Conservation (phyloP, 139 green algal species). For the Haematococcus sp. region DNA sequence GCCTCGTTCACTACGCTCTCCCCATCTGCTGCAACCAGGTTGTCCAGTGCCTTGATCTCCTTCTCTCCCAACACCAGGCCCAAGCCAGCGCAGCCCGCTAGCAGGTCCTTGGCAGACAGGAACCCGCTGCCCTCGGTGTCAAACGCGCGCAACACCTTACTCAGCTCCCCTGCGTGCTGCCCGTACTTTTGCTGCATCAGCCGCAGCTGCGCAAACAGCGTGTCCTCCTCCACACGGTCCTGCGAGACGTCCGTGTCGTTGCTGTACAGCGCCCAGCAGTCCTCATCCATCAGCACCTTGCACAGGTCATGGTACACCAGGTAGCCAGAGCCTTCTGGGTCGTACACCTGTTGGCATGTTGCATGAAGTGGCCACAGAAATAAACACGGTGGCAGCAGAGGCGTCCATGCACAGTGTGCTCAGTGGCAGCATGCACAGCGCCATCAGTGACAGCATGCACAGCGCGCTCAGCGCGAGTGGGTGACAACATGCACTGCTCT, state of each 20-base stretch:
- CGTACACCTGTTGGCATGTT: constrained; percentile 4
- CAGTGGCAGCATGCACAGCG: too few species aligned
- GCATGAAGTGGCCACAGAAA: too few species aligned
- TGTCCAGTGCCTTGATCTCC: constrained; percentile 41
- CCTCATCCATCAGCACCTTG: too few species aligned
- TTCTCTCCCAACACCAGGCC: constrained; percentile 55
- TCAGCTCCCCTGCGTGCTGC: constrained; percentile 19
- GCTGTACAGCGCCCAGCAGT: constrained; percentile 11
- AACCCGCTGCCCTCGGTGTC: constrained; percentile 24
- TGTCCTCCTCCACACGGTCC: constrained; percentile 28
- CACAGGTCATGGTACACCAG: too few species aligned
- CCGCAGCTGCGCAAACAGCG: too few species aligned
- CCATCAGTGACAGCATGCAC: too few species aligned
- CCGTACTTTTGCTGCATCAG: background rate
- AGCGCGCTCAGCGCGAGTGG: too few species aligned
- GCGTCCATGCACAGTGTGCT: too few species aligned
- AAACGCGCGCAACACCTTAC: constrained; percentile 24
- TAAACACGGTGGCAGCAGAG: too few species aligned
- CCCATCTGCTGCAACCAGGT: too few species aligned
- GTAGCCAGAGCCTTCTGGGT: constrained; percentile 17
- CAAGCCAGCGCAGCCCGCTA: constrained; percentile 50
- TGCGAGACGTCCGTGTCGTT: constrained; percentile 5
- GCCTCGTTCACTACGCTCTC: too few species aligned
- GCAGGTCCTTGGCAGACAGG: constrained; percentile 33
- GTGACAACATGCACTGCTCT: too few species aligned